A percentile compares a stretch with the other conserved stretches of the same genome.
Conservation (phyloP, 257 asterid species). For the Osmanthus fragrans region DNA sequence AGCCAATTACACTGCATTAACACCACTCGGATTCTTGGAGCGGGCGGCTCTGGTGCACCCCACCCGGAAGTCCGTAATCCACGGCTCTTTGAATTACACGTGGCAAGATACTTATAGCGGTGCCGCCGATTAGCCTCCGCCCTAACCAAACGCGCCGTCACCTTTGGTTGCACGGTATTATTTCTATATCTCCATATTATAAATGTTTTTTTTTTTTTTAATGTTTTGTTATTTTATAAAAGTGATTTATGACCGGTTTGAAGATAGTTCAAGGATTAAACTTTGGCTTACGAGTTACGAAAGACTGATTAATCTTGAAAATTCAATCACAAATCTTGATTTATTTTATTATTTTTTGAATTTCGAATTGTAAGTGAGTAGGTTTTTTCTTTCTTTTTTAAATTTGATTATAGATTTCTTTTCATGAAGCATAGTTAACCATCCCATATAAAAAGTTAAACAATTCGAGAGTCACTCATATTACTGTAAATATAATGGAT, state of each 20-base stretch:
- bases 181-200: neutral
- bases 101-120: conserved; percentile 91
- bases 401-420: no score
- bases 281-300: neutral
- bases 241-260: neutral
- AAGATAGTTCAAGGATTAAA: neutral
- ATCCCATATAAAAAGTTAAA: neutral
- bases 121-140: conserved; percentile 95
- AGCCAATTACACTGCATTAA: conserved; percentile 76
- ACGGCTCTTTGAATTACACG: conserved; percentile 64
- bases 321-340: neutral
- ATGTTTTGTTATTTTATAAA: neutral
- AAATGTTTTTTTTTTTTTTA: neutral
- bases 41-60: conserved; percentile 87
- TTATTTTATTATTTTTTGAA: no score
- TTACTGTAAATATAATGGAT: neutral
- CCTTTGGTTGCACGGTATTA: conserved; percentile 77
- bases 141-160: conserved; percentile 55
- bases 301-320: neutral
- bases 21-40: conserved; percentile 79
- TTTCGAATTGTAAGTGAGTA: neutral
- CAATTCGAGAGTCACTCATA: neutral
- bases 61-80: conserved; percentile 63
- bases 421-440: neutral
- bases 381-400: neutral